Base-by-base conservation (phyloP, 371 early-diverging fungal species). In the Fennellomyces sp. region DNA sequence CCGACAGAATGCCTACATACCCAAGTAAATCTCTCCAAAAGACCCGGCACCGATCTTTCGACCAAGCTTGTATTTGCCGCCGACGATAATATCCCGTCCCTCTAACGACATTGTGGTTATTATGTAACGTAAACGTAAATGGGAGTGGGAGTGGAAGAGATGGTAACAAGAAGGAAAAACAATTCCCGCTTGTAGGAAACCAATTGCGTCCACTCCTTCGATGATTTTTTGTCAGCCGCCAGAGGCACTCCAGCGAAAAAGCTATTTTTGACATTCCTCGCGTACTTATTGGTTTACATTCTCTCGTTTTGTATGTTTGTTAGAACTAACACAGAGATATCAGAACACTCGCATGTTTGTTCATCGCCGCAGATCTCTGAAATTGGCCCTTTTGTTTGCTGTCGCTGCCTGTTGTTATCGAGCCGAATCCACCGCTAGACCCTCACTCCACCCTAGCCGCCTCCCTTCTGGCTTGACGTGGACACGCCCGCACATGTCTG, bases 11-110 rank as follows among this genome's bases (percentile, higher is more conserved):
- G n/a, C 15, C 15, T 5, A 26, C 29, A 19, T 81, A 91, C 95
- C 97, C 53, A 97, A 83, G 76, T 95, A 99, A 70, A 99, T 98
- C 75, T 99, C 99, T 56, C 99, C 99, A 89, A 99, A 99, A 42
- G 96, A 94, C 62, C 99, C 99, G 54, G 94, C 91, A 58, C 99
- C 99, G 76, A 99, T 96, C 85, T 98, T 98, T 64, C 94, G 84
- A 50, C 96, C 95, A 54, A 99, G 78, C 65, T 91, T 84, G 83
- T 93, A 98, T 76, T 95, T 96, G 81, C 91, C 89, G 60, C 94
- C 97, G 61, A 75, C 63, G 51, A 76, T 63, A 60, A 69, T 72
- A 49, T 77, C 73, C 68, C 73, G 65, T 66, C 76, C 79, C 66
- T 78, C 79, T 51, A 78, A 68, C 25, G 79, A 75, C 79, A 78